Percentiles rank a stretch among this genome's conserved stretches.
Evolutionary conservation across 805 yeast species (phyloP).

Genomic region (Komagataella pseudopastoris): DNA sequence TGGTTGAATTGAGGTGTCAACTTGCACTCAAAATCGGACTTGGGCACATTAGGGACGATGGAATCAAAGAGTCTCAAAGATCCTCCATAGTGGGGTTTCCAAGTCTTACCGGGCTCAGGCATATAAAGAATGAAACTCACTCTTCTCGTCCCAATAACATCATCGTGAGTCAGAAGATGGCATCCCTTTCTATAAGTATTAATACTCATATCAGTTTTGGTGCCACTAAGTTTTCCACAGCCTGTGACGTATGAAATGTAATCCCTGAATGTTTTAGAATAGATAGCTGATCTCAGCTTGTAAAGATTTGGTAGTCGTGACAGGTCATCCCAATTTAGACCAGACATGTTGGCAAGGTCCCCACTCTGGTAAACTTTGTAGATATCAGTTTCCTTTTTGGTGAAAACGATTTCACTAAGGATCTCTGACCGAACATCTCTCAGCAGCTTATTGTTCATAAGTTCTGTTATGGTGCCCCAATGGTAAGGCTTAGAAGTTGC

Average conservation of each 20-base stretch:
- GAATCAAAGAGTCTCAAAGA: conserved; percentile 79
- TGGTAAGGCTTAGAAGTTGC: conserved; percentile 59
- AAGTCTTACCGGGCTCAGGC: conserved; percentile 80
- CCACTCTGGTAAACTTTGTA: conserved; percentile 86
- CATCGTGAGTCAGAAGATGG: conserved; percentile 91
- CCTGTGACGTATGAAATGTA: conserved; percentile 66
- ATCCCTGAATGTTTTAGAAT: conserved; percentile 76
- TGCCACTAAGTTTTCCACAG: conserved; percentile 83
- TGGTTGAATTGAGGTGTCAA: conserved; percentile 92
- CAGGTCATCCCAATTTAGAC: conserved; percentile 65
- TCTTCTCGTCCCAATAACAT: conserved; percentile 90
- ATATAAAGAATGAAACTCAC: conserved; percentile 86
- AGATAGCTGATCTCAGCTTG: conserved; percentile 75
- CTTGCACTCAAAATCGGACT: conserved; percentile 53
- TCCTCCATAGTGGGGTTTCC: conserved; percentile 94
- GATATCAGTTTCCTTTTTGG: conserved; percentile 93
- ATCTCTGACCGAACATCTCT: conserved; percentile 79
- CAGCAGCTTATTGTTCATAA: conserved; percentile 66
- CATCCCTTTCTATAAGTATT: conserved; percentile 89
- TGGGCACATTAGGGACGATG: conserved; percentile 80
- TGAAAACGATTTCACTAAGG: conserved; percentile 70
- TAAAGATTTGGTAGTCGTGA: conserved; percentile 61
- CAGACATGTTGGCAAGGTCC: conserved; percentile 84
- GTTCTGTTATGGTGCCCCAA: conserved; percentile 74
- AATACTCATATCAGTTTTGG: conserved; percentile 82